Percentiles rank a stretch among this genome's conserved stretches.
Conservation (phyloP, 768 basidiomycete species). For the Mycena filopes region DNA sequence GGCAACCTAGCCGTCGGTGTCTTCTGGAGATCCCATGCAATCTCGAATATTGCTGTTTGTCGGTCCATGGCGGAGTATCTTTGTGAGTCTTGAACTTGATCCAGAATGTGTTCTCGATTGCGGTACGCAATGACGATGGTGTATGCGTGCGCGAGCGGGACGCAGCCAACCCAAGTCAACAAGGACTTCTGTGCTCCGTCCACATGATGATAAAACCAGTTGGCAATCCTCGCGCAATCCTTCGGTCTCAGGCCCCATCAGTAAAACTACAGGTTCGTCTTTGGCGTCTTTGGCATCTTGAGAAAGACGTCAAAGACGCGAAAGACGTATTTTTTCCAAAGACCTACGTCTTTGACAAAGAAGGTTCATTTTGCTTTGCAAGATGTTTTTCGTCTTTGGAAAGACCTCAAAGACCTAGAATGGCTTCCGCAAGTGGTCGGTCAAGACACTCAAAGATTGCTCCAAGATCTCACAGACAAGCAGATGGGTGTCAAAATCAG, state of each 20-base stretch:
- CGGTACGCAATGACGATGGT: slow-evolving; percentile 5
- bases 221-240: background rate
- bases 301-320: too few species aligned
- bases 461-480: too few species aligned
- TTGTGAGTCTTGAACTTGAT: background rate
- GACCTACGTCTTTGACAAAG: too few species aligned
- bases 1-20: background rate
- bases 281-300: background rate
- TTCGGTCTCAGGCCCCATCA: background rate
- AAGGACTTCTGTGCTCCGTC: background rate
- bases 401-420: too few species aligned
- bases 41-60: background rate
- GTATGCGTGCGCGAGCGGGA: background rate
- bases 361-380: too few species aligned
- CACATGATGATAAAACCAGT: slow-evolving; percentile 4
- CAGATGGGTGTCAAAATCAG: too few species aligned
- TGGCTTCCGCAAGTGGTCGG: too few species aligned
- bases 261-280: background rate
- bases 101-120: background rate
- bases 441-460: too few species aligned
- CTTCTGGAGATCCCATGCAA: slow-evolving; percentile 3
- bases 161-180: background rate
- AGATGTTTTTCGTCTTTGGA: too few species aligned
- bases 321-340: too few species aligned
- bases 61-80: background rate